These are phyloP conservation scores for Penicilliopsis zonata DNA, from an alignment of 495 filamentous ascomycete genomes.

Conservation along the genomic window DNA sequence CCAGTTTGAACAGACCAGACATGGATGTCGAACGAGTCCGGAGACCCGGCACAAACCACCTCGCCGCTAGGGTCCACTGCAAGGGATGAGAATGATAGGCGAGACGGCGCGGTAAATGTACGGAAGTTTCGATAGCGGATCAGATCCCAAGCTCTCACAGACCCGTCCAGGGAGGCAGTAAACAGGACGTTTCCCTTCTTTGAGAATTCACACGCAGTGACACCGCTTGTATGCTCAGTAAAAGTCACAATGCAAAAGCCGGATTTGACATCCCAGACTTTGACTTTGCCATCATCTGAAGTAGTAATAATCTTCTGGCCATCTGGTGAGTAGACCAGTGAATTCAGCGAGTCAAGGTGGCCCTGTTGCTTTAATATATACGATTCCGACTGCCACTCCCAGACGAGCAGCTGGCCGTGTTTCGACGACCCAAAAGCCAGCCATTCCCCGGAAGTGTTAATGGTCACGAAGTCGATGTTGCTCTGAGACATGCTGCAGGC, in stretches of 20 bases:
- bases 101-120: constrained; percentile 86
- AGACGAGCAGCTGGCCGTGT: constrained; percentile 85
- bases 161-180: constrained; percentile 87
- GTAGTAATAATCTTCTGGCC: constrained; percentile 85
- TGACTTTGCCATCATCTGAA: constrained; percentile 94
- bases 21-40: constrained; percentile 94
- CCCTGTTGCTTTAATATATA: constrained; percentile 98
- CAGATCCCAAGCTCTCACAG: constrained; percentile 90
- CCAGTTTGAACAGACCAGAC: constrained; percentile 98
- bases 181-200: constrained; percentile 92
- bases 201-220: constrained; percentile 91
- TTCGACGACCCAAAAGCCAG: constrained; percentile 95
- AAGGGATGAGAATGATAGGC: constrained; percentile 82
- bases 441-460: constrained; percentile 94
- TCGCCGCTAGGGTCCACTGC: constrained; percentile 96
- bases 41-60: constrained; percentile 85
- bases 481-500: constrained; percentile 81
- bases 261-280: constrained; percentile 93
- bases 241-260: constrained; percentile 98
- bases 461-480: constrained; percentile 84
- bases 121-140: constrained; percentile 94
- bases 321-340: constrained; percentile 85
- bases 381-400: constrained; percentile 99
- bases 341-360: constrained; percentile 93
- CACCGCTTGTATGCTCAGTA: constrained; percentile 88